Evolutionary conservation across 129 eudicot genomes (phyloP).

Genomic region (Flaveria sonorensis): DNA sequence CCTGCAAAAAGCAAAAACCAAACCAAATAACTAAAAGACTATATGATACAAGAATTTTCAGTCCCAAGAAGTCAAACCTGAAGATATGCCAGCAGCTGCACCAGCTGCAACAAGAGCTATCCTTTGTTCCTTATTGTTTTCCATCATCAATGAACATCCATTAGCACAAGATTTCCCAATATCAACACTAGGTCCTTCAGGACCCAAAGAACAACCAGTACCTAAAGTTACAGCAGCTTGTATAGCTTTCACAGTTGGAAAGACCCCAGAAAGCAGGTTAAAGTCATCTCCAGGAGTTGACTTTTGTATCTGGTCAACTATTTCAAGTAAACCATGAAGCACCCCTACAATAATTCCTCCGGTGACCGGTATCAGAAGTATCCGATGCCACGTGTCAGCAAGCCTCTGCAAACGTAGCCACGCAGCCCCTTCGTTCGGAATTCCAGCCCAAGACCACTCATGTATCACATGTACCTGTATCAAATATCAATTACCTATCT

Average conservation of each 20-base stretch:
- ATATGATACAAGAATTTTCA: neutral
- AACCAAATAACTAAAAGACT: neutral
- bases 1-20: constrained; percentile 41
- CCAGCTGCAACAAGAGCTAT: constrained; percentile 99
- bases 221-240: constrained; percentile 97
- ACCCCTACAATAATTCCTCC: constrained; percentile 97
- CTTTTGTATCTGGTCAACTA: constrained; percentile 74
- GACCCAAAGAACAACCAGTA: constrained; percentile 95
- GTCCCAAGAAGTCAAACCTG: constrained; percentile 48
- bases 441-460: constrained; percentile 99
- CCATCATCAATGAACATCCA: constrained; percentile 88
- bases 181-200: constrained; percentile 99
- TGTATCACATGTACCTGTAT: constrained; percentile 89
- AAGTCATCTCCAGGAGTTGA: constrained; percentile 68
- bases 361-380: constrained; percentile 86
- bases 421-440: constrained; percentile 96
- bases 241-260: constrained; percentile 77
- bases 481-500: neutral
- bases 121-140: constrained; percentile 80
- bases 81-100: constrained; percentile 97
- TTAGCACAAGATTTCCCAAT: constrained; percentile 97
- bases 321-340: constrained; percentile 93
- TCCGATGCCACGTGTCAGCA: constrained; percentile 96
- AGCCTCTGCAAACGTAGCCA: constrained; percentile 89
- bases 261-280: constrained; percentile 64